These are phyloP conservation scores for Camelina neglecta DNA, from an alignment of 345 rosid genomes.

Conservation along the genomic window DNA sequence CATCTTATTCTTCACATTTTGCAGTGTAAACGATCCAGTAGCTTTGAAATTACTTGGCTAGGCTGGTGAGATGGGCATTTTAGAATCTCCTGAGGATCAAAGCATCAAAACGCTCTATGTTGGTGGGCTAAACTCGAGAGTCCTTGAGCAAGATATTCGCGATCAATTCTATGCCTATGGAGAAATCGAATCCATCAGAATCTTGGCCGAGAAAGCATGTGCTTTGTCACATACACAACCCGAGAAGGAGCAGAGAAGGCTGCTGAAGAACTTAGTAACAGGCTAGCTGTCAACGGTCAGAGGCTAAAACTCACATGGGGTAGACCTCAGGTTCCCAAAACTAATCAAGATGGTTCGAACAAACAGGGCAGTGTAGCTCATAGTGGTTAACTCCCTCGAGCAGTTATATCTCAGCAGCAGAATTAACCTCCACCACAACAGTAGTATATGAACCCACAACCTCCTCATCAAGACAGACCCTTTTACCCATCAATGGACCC, in stretches of 20 bases:
- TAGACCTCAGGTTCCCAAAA: conserved; percentile 45
- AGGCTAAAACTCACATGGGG: conserved; percentile 97
- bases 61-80: conserved; percentile 95
- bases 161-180: conserved; percentile 91
- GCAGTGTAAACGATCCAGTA: conserved; percentile 93
- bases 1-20: no score
- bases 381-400: no score
- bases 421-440: conserved; percentile 50
- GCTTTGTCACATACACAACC: conserved; percentile 96
- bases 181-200: conserved; percentile 81
- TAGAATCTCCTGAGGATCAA: conserved; percentile 91
- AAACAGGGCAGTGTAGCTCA: conserved; percentile 59
- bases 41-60: conserved; percentile 87
- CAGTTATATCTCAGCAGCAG: conserved; percentile 79
- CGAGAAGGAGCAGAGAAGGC: conserved; percentile 99
- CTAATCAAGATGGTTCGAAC: conserved; percentile 68
- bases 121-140: conserved; percentile 84
- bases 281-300: conserved; percentile 82
- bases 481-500: conserved; percentile 98
- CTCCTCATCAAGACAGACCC: conserved; percentile 35
- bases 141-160: conserved; percentile 84
- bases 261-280: conserved; percentile 82
- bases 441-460: conserved; percentile 69
- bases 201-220: conserved; percentile 84
- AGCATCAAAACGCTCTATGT: conserved; percentile 89